Evolutionary conservation across 352 stramenopile genomes (phyloP), one percentile per base, ranked within the genome.

Genomic region (Thraustochytrium striatum): DNA sequence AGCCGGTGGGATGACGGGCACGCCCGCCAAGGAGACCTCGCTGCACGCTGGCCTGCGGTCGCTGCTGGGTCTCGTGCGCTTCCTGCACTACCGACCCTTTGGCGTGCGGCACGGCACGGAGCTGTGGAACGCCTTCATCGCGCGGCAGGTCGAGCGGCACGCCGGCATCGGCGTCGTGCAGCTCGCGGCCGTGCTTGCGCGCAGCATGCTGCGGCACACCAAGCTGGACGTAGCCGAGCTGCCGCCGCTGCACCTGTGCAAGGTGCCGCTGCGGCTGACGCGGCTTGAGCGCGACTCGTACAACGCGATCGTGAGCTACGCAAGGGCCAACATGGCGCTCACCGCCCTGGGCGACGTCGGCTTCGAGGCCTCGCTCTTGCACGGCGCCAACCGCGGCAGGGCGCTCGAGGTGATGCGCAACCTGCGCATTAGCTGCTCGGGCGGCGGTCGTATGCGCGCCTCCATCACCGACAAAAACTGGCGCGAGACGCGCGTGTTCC

Each of bases 1-100:
- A 89, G 91, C 69, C 86, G 92, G 19, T 98, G 94, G 94, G 89
- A 98, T 98, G 94, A 98, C 93, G 2, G 95, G 95, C 57, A 98
- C 95, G 21, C 95, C 95, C 19, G 97, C 94, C 11, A 90, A 91
- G 43, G 94, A 95, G 72, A 90, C 87, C 0, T 86, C 93, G 21
- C 87, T 94, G 72, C 91, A 85, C n/a, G 82, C 85, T 0, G 93
- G 93, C 41, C 83, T 98, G 5, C 86, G 85, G 0, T 93, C 95
- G 72, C 88, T 98, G 79, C 91, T 95, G 69, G 89, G 89, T 30
- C 82, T 98, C 0, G 57, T 97, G 0, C 86, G 91, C 1, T 98
- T 97, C 78, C 65, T 98, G 3, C 86, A 91, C 25, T 92, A 98
- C 72, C 58, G 86, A 19, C 87, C 85, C n/a, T 97, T 93, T 83